Base-by-base conservation (phyloP, 768 basidiomycete genomes). In the Trametes punicea region DNA sequence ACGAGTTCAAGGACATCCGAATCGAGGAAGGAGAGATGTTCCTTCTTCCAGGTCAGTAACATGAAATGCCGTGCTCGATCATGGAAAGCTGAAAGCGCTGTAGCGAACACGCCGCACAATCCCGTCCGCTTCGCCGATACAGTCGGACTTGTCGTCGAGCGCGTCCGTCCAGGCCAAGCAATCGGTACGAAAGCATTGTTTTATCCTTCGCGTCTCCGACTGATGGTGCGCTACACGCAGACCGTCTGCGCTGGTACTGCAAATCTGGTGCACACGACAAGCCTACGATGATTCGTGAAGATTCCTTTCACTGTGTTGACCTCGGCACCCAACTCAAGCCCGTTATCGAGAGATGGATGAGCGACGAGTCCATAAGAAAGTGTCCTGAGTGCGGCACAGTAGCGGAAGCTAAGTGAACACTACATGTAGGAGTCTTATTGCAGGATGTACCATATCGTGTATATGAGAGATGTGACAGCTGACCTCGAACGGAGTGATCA, bases 11-110 rank as follows among this genome's bases (percentile, higher is more conserved):
- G 66, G 96, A 98, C 69, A 89, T 98, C 45, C 74, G 74, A 25
- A 97, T 98, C 63, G 88, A 85, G 60, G 94, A 99, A 71, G 95
- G 95, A 44, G 93, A 94, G 57, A 98, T 98, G 94, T 98, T 97
- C 71, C 66, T 98, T 63, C 76, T 98, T 21, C 96, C 96, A 46
- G 90, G 96, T 92, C 60, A 49, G 79, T 6, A 13, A 16, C 3
- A 36, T 40, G n/a, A 18, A 3, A 2, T 10, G 21, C 20, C n/a
- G 67, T 11, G 26, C 33, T 46, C 15, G 21, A 7, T 11, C 3
- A 9, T 16, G 10, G 3, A 8, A 27, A 15, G 7, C 39, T 53
- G 36, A 45, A 0, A 1, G 13, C 15, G 15, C 7, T 21, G 21
- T 61, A 96, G 96, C 85, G 0, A 97, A 98, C 68, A 97, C 92